Conservation (phyloP, 164 flowering plant species). For the Dillenia suffruticosa region DNA sequence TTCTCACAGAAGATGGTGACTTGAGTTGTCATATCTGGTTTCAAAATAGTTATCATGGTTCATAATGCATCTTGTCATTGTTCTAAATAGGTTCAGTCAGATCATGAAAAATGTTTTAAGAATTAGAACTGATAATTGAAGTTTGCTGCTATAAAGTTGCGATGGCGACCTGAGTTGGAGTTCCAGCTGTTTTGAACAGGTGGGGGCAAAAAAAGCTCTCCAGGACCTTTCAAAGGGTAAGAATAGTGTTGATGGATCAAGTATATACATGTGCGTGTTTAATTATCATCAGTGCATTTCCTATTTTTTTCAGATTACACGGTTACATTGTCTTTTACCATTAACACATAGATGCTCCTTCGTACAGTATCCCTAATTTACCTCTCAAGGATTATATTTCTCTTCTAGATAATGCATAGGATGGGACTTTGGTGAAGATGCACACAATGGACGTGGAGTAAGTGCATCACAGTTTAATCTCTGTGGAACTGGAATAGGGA, state of each 20-base stretch:
- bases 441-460: slow-evolving; percentile 83
- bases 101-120: too few relatives aligned
- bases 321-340: neutral
- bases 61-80: too few relatives aligned
- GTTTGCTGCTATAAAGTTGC: too few relatives aligned
- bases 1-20: too few relatives aligned
- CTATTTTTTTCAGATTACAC: neutral
- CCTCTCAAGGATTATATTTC: slow-evolving; percentile 1
- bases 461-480: slow-evolving; percentile 95
- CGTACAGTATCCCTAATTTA: too few relatives aligned
- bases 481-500: slow-evolving; percentile 82
- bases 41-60: too few relatives aligned
- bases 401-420: slow-evolving; percentile 89
- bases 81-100: too few relatives aligned
- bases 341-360: too few relatives aligned
- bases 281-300: neutral
- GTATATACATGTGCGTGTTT: slow-evolving; percentile 62
- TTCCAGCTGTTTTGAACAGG: slow-evolving; percentile 17
- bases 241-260: slow-evolving; percentile 77
- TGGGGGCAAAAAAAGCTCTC: slow-evolving; percentile 61
- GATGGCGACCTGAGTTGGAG: too few relatives aligned
- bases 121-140: too few relatives aligned
- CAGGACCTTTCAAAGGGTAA: slow-evolving; percentile 41
- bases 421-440: slow-evolving; percentile 99
- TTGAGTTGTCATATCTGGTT: too few relatives aligned